Conservation (phyloP, 768 basidiomycete genomes). For the Suillus weaverae region DNA sequence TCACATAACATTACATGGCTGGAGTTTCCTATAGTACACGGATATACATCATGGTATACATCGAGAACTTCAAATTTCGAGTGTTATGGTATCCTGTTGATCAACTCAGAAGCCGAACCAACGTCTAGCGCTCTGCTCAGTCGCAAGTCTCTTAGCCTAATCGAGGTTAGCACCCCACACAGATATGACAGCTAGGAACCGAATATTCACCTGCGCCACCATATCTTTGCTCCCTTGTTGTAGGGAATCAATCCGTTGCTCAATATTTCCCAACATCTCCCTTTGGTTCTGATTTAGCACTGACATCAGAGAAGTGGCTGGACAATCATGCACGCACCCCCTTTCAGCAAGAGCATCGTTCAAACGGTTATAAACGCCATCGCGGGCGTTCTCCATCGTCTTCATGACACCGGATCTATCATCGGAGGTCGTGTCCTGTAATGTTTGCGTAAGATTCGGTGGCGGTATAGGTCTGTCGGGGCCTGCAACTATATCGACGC, state of each 20-base stretch:
- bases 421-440: conserved; percentile 24
- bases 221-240: conserved; percentile 66
- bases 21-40: background rate
- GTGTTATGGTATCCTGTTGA: background rate
- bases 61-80: background rate
- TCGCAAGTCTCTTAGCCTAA: conserved; percentile 63
- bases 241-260: conserved; percentile 63
- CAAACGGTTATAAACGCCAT: conserved; percentile 45
- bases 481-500: conserved; percentile 53
- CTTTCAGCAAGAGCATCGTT: conserved; percentile 60
- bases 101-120: conserved; percentile 58
- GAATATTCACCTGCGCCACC: conserved; percentile 52
- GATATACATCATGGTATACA: background rate
- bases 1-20: background rate
- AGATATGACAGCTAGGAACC: no score
- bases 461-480: conserved; percentile 57
- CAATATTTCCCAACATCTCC: conserved; percentile 60
- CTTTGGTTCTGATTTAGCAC: conserved; percentile 30
- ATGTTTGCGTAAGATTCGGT: conserved; percentile 11
- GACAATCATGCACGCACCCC: conserved; percentile 44
- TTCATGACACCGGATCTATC: conserved; percentile 23
- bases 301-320: background rate
- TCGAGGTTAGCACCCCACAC: background rate
- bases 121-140: conserved; percentile 60
- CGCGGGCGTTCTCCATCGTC: conserved; percentile 37